phyloP scores from a whole-genome alignment of 805 yeast genomes.

The Saccharomycopsis javanensis region DNA sequence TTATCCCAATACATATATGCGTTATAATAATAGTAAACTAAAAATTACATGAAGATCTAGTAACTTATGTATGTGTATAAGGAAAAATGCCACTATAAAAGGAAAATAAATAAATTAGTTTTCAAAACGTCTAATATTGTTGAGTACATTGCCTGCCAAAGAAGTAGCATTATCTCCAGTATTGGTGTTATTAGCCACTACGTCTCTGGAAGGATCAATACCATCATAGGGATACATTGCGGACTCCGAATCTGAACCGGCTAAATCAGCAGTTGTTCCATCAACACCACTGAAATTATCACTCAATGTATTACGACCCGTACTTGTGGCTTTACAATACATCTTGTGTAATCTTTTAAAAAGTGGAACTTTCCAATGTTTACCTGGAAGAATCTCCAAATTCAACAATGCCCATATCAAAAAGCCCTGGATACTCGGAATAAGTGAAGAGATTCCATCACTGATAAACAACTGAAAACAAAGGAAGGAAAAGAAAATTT shows the following conservation, averaged over 20 bases:
- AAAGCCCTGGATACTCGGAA: constrained; percentile 28
- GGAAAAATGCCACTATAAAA: background rate
- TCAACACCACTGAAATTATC: background rate
- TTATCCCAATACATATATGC: too few species aligned
- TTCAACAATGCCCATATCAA: constrained; percentile 24
- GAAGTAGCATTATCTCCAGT: constrained; percentile 9
- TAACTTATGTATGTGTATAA: background rate
- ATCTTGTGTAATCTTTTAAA: constrained; percentile 12
- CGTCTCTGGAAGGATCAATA: background rate
- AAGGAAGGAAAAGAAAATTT: constrained; percentile 26
- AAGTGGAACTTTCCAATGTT: constrained; percentile 27
- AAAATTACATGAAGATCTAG: too few species aligned
- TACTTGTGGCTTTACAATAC: constrained; percentile 4
- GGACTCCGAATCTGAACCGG: background rate
- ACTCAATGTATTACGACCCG: background rate
- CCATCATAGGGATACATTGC: background rate
- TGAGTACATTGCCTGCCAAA: constrained; percentile 11
- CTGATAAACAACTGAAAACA: constrained; percentile 26
- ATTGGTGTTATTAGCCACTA: background rate
- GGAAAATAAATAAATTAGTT: too few species aligned
- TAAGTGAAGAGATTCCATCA: constrained; percentile 22
- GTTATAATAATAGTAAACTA: background rate
- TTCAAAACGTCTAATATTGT: constrained; percentile 3
- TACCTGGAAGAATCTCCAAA: constrained; percentile 27
- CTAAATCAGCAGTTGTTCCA: background rate